These are phyloP conservation scores for Rhynchospora breviuscula DNA, from an alignment of 176 grass and related monocot genomes.

Conservation along the genomic window DNA sequence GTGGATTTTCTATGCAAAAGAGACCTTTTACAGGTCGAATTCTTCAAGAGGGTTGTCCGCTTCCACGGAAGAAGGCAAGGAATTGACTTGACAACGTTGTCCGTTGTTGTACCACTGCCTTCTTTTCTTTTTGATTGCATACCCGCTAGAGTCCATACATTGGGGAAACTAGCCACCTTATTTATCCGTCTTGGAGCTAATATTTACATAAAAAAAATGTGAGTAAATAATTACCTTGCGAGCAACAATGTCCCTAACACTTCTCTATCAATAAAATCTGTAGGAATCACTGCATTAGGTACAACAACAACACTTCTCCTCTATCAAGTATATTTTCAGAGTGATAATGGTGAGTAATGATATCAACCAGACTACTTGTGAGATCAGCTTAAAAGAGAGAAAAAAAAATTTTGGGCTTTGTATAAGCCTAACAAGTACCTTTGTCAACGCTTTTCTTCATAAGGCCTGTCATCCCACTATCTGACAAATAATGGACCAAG, in stretches of 20 bases:
- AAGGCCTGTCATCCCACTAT: constrained; percentile 18
- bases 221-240: constrained; percentile 25
- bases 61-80: constrained; percentile 94
- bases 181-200: constrained; percentile 48
- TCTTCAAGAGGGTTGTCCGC: constrained; percentile 55
- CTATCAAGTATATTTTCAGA: constrained; percentile 4
- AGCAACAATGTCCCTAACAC: background rate
- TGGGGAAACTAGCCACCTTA: constrained; percentile 44
- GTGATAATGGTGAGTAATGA: constrained; percentile 13
- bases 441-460: constrained; percentile 38
- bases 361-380: background rate
- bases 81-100: constrained; percentile 41
- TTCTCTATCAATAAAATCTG: background rate
- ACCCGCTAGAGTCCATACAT: constrained; percentile 73
- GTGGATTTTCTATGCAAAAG: constrained; percentile 37
- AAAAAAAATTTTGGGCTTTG: background rate
- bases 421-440: constrained; percentile 46
- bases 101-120: constrained; percentile 14
- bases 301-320: constrained; percentile 11
- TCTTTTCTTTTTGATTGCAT: constrained; percentile 50
- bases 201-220: constrained; percentile 30
- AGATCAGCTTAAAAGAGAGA: background rate
- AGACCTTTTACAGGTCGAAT: constrained; percentile 36
- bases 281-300: constrained; percentile 12
- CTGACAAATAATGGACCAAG: constrained; percentile 37